Evolutionary conservation across 108 stramenopile species (phyloP).

Genomic region (Fragilaria crotonensis): DNA sequence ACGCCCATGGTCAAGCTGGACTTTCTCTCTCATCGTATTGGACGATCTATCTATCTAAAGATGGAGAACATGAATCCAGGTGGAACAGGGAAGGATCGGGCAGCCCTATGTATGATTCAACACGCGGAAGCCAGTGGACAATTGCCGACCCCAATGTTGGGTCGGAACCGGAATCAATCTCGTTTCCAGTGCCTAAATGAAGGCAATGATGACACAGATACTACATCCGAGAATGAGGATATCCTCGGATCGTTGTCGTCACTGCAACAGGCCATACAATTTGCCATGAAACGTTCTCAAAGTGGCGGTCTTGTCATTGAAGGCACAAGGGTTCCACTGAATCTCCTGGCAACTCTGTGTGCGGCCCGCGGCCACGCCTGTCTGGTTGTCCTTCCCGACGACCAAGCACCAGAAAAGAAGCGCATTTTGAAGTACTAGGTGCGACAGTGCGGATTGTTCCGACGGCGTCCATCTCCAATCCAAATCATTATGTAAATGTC

Average conservation of each 20-base stretch:
- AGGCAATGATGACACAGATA: too few relatives aligned
- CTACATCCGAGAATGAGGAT: too few relatives aligned
- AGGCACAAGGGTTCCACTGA: conserved; percentile 93
- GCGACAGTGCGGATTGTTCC: conserved; percentile 80
- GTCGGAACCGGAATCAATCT: too few relatives aligned
- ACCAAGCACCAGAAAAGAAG: conserved; percentile 86
- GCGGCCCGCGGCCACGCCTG: conserved; percentile 77
- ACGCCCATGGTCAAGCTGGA: neutral
- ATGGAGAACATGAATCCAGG: conserved; percentile 83
- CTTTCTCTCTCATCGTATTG: neutral
- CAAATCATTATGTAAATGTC: conserved; percentile 92
- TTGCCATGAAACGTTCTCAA: conserved; percentile 38
- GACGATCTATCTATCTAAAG: conserved; percentile 52
- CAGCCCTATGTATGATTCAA: conserved; percentile 80
- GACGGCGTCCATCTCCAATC: conserved; percentile 85
- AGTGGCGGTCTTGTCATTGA: conserved; percentile 87
- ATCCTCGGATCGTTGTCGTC: too few relatives aligned
- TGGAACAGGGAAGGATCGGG: conserved; percentile 89
- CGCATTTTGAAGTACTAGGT: conserved; percentile 63
- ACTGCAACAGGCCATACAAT: too few relatives aligned
- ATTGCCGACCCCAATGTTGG: conserved; percentile 11
- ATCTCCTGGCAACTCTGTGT: conserved; percentile 84
- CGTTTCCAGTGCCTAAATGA: too few relatives aligned
- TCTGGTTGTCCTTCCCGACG: conserved; percentile 92
- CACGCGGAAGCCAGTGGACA: conserved; percentile 51